These are phyloP conservation scores for Craspedostauros australis DNA, from an alignment of 108 stramenopile genomes.

Conservation along the genomic window DNA sequence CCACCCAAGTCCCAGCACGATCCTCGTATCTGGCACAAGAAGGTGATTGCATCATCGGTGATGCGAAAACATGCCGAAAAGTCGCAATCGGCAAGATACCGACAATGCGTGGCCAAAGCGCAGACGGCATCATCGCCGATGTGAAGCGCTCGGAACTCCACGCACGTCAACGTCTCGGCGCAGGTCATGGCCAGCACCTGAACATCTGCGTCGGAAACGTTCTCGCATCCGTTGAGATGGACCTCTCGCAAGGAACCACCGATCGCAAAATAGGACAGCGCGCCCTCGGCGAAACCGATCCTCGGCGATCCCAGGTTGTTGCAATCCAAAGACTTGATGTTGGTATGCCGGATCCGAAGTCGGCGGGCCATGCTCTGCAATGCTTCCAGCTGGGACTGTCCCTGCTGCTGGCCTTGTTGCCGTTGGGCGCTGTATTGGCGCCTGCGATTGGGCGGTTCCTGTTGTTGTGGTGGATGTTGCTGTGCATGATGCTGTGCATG, in stretches of 20 bases:
- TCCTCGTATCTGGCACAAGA: slow-evolving; percentile 10
- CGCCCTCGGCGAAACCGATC: slow-evolving; percentile 5
- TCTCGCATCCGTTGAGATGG: slow-evolving; percentile 24
- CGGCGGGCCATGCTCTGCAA: neutral
- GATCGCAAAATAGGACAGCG: slow-evolving; percentile 17
- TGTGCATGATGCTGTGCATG: neutral
- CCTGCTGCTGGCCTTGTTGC: neutral
- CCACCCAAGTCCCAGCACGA: neutral
- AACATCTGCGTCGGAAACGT: slow-evolving; percentile 19
- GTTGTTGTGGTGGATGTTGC: neutral
- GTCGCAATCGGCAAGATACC: slow-evolving; percentile 13
- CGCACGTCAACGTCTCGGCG: slow-evolving; percentile 16
- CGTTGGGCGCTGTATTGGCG: neutral
- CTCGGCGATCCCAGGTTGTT: slow-evolving; percentile 14
- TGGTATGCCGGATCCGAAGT: slow-evolving; percentile 2
- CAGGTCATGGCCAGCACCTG: slow-evolving; percentile 23
- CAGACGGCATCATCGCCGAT: slow-evolving; percentile 18
- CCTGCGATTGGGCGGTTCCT: neutral
- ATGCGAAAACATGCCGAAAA: slow-evolving; percentile 29
- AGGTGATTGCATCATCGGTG: slow-evolving; percentile 15
- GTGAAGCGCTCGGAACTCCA: slow-evolving; percentile 19
- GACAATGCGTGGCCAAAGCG: slow-evolving; percentile 20
- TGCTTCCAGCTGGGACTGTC: neutral
- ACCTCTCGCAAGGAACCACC: slow-evolving; percentile 23
- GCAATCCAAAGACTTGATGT: slow-evolving; percentile 10